Conservation (phyloP, 768 basidiomycete species). For the Podaxis sp. region DNA sequence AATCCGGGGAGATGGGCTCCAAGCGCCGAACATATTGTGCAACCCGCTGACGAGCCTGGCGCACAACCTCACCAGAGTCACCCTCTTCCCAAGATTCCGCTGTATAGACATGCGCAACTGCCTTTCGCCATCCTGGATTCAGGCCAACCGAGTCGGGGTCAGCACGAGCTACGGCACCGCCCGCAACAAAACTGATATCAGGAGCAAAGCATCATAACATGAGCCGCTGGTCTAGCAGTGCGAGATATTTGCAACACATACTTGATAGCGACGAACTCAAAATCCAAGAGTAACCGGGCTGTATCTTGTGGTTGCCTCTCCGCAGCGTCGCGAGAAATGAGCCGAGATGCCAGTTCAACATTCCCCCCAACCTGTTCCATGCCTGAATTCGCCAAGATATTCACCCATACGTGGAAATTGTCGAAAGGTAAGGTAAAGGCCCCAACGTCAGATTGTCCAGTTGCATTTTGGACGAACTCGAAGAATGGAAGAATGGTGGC, state of each 20-base stretch:
- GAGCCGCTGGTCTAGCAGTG: background rate
- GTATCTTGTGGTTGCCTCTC: constrained; percentile 23
- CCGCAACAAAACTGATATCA: background rate
- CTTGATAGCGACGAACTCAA: constrained; percentile 22
- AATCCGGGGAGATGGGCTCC: constrained; percentile 26
- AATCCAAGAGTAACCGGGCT: constrained; percentile 22
- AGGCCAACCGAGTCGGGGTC: constrained; percentile 38
- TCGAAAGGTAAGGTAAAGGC: background rate
- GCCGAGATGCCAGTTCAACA: constrained; percentile 30
- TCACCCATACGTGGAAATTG: constrained; percentile 18
- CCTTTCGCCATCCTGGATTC: constrained; percentile 49
- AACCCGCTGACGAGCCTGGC: constrained; percentile 15
- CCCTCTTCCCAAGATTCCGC: background rate
- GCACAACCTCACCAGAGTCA: constrained; percentile 19
- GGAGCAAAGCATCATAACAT: constrained; percentile 23
- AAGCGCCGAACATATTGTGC: constrained; percentile 13
- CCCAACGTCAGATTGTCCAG: background rate
- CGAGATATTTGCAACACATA: constrained; percentile 13
- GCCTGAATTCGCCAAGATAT: background rate
- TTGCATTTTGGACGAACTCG: constrained; percentile 14
- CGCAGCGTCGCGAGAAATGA: constrained; percentile 29
- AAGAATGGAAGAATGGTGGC: constrained; percentile 33
- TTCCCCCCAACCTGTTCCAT: constrained; percentile 21
- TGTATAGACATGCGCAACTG: constrained; percentile 29
- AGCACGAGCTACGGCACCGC: constrained; percentile 18